Base-by-base conservation (phyloP, 345 rosid species). In the Durio zibethinus region DNA sequence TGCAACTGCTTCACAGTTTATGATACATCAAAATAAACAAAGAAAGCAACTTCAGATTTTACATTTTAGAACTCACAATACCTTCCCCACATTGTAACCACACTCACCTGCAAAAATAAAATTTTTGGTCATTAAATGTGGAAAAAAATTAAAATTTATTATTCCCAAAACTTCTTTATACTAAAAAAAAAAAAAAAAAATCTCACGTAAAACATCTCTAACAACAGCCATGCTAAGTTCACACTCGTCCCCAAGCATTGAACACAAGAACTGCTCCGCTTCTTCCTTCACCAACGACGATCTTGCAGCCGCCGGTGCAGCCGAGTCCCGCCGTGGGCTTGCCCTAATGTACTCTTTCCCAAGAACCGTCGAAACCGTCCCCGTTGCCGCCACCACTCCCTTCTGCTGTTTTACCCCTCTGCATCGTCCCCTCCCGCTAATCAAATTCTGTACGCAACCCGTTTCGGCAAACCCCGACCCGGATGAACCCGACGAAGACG, bases 141-240 rank as follows among this genome's bases (percentile, higher is more conserved):
- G 9, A 75, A 35, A 66, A 27, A 2, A 0, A 73, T 50, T 21
- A 48, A 14, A 79, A 62, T 10, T 33, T 74, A 60, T 21, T 3
- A n/a, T n/a, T 20, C 14, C n/a, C 31, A 61, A 10, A 54, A 47
- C 56, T 40, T 16, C 18, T 48, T 25, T n/a, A 42, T 20, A 53
- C n/a, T 50, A 20, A 43, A 20, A 45, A 77, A 50, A 1, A 7
- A 36, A 25, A 5, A 29, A 16, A 5, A 9, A 72, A 70, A 47
- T 83, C 97, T 90, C 81, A 95, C 99, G 83, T 5, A 90, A 82
- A 50, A 93, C 92, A 81, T 93, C 99, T 87, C 88, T 84, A 71
- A 95, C 88, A 81, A 93, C 90, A 66, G 86, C 97, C 85, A 92
- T 76, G 79, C 88, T 86, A 64, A 95, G 89, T 66, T 92, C 88